Evolutionary conservation across 1,139 yeast genomes (phyloP).

Genomic region (Kodamaea anthophila): DNA sequence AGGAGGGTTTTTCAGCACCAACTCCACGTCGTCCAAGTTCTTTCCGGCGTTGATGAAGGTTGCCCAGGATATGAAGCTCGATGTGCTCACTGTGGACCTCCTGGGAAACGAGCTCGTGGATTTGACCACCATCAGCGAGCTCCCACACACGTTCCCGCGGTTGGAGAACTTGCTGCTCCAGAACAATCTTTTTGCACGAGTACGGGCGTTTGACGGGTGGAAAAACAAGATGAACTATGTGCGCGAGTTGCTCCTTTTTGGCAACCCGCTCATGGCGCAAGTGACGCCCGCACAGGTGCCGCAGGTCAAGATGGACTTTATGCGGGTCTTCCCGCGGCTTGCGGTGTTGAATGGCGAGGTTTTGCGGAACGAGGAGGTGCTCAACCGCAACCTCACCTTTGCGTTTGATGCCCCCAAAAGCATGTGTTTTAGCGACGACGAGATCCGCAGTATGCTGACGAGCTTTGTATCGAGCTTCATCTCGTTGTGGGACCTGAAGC

Average conservation of each 20-base stretch:
- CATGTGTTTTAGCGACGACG: conserved; percentile 77
- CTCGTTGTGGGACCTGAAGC: conserved; percentile 74
- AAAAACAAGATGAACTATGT: conserved; percentile 66
- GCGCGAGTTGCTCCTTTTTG: conserved; percentile 68
- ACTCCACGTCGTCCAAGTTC: conserved; percentile 64
- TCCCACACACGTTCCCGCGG: conserved; percentile 70
- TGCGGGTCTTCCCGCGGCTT: conserved; percentile 70
- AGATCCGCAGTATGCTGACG: conserved; percentile 63
- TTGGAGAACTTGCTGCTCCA: conserved; percentile 75
- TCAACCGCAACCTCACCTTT: conserved; percentile 46
- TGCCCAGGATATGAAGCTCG: conserved; percentile 49
- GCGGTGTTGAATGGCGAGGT: conserved; percentile 72
- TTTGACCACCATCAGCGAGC: conserved; percentile 52
- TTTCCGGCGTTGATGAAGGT: conserved; percentile 89
- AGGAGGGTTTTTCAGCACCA: conserved; percentile 60
- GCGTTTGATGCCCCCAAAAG: conserved; percentile 45
- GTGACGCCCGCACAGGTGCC: conserved; percentile 28
- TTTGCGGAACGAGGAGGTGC: conserved; percentile 64
- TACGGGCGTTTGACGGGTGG: conserved; percentile 68
- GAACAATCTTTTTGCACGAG: conserved; percentile 57
- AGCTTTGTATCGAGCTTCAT: conserved; percentile 70
- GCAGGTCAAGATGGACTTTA: conserved; percentile 54
- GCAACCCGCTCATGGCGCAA: conserved; percentile 61
- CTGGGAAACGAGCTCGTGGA: conserved; percentile 66
- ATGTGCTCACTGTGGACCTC: conserved; percentile 70